Evolutionary conservation across 768 basidiomycete genomes (phyloP), one percentile per base, ranked within the genome.

Genomic region (Suillus occidentalis): DNA sequence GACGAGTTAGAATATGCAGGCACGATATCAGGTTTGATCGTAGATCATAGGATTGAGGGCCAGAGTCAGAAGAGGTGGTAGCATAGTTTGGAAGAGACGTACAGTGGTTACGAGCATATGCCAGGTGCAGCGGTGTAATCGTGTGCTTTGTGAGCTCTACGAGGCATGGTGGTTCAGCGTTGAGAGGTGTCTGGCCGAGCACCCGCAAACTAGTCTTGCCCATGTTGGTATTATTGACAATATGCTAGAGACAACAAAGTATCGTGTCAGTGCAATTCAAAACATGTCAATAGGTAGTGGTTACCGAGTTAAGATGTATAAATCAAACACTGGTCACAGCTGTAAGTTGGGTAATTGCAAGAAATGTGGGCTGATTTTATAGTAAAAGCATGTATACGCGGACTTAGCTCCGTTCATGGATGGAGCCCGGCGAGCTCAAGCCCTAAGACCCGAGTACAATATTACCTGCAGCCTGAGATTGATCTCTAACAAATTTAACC

Each of bases 61-160:
- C 37, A 56, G 34, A 36, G 42, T 66, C 34, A 68, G 28, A 31
- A 63, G 45, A 53, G 42, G n/a, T 9, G 50, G 37, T 39, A 20
- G n/a, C 20, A 50, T 59, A 16, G 7, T 56, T 39, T 37, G 57
- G 80, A 13, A 82, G 76, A 40, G 86, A 86, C 63, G 82, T 82
- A 53, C 89, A 86, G 69, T 92, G 90, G 69, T 92, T 92, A 40
- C 91, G 85, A 65, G 85, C 86, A 70, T 90, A 93, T 12, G 87
- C 79, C n/a, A 88, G 78, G 53, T 83, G 83, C 61, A 84, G 82
- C 1, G 90, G 89, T 0, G 90, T 91, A 63, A 85, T 65, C 7
- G 81, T 72, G 25, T 75, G 65, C 57, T 63, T 70, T 37, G 67
- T 50, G 70, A 87, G 87, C 68, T 87, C 84, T 22, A 86, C 82